A percentile compares a stretch with the other conserved stretches of the same genome.
phyloP scores from a whole-genome alignment of 768 basidiomycete genomes.

The Leccinum uliginosum region DNA sequence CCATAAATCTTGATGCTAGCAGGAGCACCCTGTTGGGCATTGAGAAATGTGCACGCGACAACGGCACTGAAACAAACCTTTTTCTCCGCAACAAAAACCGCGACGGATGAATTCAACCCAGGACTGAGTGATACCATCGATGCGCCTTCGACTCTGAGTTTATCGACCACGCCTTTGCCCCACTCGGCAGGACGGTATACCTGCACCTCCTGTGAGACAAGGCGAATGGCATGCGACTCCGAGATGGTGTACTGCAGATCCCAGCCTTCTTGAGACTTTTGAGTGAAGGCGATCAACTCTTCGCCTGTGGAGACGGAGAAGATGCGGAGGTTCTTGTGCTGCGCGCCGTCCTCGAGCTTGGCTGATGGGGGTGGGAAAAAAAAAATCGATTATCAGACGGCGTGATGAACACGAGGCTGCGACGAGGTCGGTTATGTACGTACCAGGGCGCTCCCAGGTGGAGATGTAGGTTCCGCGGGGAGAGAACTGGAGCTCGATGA shows the following conservation, averaged over 20 bases:
- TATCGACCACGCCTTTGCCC: constrained; percentile 75
- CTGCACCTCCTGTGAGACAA: constrained; percentile 79
- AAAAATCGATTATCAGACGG: constrained; percentile 12
- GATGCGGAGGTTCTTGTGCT: constrained; percentile 92
- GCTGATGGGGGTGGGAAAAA: constrained; percentile 32
- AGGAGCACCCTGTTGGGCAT: constrained; percentile 63
- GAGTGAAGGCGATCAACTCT: constrained; percentile 81
- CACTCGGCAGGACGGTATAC: constrained; percentile 79
- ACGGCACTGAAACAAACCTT: constrained; percentile 47
- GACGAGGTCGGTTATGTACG: constrained; percentile 18
- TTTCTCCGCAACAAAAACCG: constrained; percentile 91
- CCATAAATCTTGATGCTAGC: constrained; percentile 84
- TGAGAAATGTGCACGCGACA: neutral
- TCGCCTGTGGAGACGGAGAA: constrained; percentile 84
- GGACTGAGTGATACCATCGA: constrained; percentile 73
- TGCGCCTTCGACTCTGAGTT: constrained; percentile 80
- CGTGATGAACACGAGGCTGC: constrained; percentile 22
- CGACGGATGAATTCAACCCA: constrained; percentile 83
- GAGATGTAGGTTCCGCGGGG: constrained; percentile 91
- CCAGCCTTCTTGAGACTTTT: constrained; percentile 92
- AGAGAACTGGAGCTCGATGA: constrained; percentile 86
- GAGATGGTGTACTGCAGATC: constrained; percentile 87
- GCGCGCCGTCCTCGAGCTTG: constrained; percentile 85
- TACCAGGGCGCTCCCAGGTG: constrained; percentile 90
- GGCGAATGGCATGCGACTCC: constrained; percentile 79